phyloP scores from a whole-genome alignment of 768 basidiomycete genomes.

The Lactarius indigo region DNA sequence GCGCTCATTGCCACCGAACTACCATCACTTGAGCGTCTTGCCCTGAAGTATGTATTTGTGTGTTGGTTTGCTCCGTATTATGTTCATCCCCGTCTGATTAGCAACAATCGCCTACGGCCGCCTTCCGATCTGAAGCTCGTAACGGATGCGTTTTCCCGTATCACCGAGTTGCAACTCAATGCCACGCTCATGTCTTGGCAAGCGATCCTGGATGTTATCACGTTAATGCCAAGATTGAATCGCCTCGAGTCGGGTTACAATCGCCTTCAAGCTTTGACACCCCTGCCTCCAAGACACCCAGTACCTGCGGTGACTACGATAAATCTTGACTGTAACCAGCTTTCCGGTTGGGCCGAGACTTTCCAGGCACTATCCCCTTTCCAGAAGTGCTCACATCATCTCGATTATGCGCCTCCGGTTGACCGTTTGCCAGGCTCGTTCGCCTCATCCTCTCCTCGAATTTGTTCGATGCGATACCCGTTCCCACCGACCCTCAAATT shows the following conservation, averaged over 20 bases:
- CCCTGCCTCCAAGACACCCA: background rate
- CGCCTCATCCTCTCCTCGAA: conserved; percentile 69
- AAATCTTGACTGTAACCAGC: conserved; percentile 69
- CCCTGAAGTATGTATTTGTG: conserved; percentile 65
- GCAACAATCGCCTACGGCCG: conserved; percentile 54
- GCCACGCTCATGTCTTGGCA: conserved; percentile 68
- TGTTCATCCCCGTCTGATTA: conserved; percentile 25
- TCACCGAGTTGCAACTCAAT: conserved; percentile 72
- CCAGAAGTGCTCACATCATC: conserved; percentile 6
- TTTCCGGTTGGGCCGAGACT: conserved; percentile 53
- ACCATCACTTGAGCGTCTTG: conserved; percentile 56
- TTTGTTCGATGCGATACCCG: conserved; percentile 36
- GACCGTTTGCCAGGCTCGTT: conserved; percentile 45
- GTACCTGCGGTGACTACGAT: conserved; percentile 41
- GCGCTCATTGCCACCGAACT: conserved; percentile 61
- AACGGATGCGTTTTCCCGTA: conserved; percentile 42
- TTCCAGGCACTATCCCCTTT: conserved; percentile 34
- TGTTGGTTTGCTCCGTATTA: conserved; percentile 18
- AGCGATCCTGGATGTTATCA: conserved; percentile 52
- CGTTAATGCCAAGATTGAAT: conserved; percentile 51
- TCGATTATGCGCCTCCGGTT: background rate
- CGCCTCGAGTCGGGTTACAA: conserved; percentile 74
- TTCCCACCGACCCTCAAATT: conserved; percentile 31
- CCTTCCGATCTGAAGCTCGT: conserved; percentile 35
- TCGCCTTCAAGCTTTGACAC: conserved; percentile 38